Evolutionary conservation across 805 yeast genomes (phyloP).

Genomic region (Kuraishia hungarica): DNA sequence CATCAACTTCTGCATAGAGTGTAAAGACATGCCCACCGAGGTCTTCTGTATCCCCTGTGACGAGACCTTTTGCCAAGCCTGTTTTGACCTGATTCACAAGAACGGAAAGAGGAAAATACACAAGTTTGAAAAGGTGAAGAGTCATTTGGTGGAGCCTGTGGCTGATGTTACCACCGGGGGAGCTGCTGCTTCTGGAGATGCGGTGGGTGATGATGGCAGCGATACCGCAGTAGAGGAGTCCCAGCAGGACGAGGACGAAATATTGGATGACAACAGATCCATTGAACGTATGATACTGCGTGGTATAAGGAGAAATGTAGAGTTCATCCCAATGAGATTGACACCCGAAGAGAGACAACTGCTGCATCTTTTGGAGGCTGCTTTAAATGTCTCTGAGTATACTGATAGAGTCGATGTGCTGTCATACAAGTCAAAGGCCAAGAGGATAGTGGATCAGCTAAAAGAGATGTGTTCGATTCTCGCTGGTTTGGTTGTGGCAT

Average conservation of each 20-base stretch:
- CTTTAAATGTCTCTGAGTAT: conserved; percentile 69
- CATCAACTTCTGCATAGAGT: conserved; percentile 51
- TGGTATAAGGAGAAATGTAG: conserved; percentile 33
- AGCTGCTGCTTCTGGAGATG: conserved; percentile 11
- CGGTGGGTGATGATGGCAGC: conserved; percentile 8
- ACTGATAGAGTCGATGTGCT: conserved; percentile 72
- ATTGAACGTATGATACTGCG: conserved; percentile 18
- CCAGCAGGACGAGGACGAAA: conserved; percentile 4
- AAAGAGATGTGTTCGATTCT: conserved; percentile 72
- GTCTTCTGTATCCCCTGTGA: conserved; percentile 53
- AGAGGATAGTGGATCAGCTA: conserved; percentile 62
- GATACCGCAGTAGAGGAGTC: background rate
- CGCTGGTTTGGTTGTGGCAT: conserved; percentile 73
- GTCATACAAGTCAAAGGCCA: conserved; percentile 57
- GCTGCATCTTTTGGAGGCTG: conserved; percentile 62
- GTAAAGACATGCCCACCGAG: conserved; percentile 66
- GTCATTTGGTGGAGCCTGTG: conserved; percentile 10
- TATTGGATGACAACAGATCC: conserved; percentile 8
- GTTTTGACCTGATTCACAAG: conserved; percentile 59
- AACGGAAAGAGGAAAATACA: conserved; percentile 55
- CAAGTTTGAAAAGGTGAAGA: conserved; percentile 18
- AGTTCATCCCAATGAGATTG: conserved; percentile 62
- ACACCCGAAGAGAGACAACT: conserved; percentile 62
- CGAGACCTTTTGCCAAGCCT: conserved; percentile 62
- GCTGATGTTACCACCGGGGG: conserved; percentile 11